Conservation (phyloP, 768 basidiomycete genomes). For the Calocera viscosa region DNA sequence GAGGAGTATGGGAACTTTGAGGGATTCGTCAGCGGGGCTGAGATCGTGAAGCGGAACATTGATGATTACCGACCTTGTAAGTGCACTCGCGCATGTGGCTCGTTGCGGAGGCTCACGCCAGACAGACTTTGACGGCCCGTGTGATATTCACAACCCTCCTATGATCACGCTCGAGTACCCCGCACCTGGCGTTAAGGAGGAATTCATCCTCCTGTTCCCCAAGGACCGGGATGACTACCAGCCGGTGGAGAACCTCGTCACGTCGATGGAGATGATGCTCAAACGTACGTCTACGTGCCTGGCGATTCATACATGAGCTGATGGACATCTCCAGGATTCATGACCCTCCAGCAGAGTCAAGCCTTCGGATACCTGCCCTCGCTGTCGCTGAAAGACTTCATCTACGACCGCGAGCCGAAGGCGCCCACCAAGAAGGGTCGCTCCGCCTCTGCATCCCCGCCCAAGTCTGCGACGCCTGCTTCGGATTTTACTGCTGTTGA, state of each 20-base stretch:
- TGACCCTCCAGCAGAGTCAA: neutral
- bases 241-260: constrained; percentile 37
- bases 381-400: neutral
- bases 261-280: constrained; percentile 47
- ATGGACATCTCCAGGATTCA: neutral
- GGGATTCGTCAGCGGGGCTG: neutral
- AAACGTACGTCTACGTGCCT: neutral
- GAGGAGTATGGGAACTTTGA: neutral
- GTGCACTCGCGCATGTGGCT: neutral
- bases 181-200: neutral
- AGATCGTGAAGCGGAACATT: neutral
- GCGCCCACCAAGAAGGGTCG: neutral
- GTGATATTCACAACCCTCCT: neutral
- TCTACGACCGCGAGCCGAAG: neutral
- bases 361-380: constrained; percentile 4
- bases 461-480: neutral
- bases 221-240: constrained; percentile 81
- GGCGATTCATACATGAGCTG: neutral
- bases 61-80: constrained; percentile 2
- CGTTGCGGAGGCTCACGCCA: neutral
- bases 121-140: constrained; percentile 4
- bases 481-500: neutral
- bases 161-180: neutral
- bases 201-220: constrained; percentile 60
- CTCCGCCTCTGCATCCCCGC: neutral